Conservation (phyloP, 1,284 basidiomycete genomes). For the Puccinia triticina region DNA sequence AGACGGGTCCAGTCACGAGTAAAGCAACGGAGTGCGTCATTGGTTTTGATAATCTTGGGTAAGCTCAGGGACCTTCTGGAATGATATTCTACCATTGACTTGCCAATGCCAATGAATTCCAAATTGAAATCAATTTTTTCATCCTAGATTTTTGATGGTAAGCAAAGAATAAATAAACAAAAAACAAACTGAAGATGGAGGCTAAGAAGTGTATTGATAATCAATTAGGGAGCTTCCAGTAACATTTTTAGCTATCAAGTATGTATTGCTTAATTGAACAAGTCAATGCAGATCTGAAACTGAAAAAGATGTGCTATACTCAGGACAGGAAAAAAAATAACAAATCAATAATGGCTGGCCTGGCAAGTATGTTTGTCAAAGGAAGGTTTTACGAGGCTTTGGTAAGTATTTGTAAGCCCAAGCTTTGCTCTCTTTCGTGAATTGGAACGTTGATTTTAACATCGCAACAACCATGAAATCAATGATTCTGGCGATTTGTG, state of each 20-base stretch:
- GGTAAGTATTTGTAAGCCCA: background rate
- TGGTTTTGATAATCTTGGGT: slow-evolving; percentile 47
- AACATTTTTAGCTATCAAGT: slow-evolving; percentile 49
- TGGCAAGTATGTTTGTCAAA: slow-evolving; percentile 25
- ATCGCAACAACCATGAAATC: background rate
- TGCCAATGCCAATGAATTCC: background rate
- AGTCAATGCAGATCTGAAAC: background rate
- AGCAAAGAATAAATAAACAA: background rate
- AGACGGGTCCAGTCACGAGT: background rate
- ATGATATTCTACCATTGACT: background rate
- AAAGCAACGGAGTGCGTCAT: slow-evolving; percentile 13
- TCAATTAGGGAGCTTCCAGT: slow-evolving; percentile 38
- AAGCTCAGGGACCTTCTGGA: background rate
- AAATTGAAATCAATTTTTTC: background rate
- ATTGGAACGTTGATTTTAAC: background rate
- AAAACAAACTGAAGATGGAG: background rate
- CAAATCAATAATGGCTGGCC: slow-evolving; percentile 17
- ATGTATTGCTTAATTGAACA: background rate
- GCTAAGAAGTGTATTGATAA: background rate
- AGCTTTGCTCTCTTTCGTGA: background rate
- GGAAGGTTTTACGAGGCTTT: slow-evolving; percentile 44
- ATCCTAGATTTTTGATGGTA: slow-evolving; percentile 42
- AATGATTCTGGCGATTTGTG: background rate
- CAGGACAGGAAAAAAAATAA: slow-evolving; percentile 23
- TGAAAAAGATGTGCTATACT: background rate